These are phyloP conservation scores for Sisymbrium irio DNA, from an alignment of 345 rosid species.

Conservation along the genomic window DNA sequence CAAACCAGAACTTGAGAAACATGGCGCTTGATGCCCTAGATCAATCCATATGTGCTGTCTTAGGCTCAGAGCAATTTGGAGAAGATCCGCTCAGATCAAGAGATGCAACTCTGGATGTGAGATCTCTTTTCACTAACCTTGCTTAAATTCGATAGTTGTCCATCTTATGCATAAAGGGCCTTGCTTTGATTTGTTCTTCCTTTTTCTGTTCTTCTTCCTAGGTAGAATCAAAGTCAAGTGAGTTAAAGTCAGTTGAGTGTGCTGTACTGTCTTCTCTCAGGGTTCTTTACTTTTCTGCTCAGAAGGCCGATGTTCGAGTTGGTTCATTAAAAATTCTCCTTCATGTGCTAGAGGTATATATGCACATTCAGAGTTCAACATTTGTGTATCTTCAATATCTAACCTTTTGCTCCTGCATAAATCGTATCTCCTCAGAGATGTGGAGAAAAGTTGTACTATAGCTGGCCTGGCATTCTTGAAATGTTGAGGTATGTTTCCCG, in stretches of 20 bases:
- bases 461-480: constrained; percentile 92
- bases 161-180: constrained; percentile 14
- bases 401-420: constrained; percentile 12
- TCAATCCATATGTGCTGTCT: constrained; percentile 87
- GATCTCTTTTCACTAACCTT: constrained; percentile 34
- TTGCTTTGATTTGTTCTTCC: constrained; percentile 20
- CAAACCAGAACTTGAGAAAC: constrained; percentile 74
- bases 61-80: constrained; percentile 82
- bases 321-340: constrained; percentile 94
- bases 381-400: constrained; percentile 19
- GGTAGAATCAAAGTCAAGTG: constrained; percentile 46
- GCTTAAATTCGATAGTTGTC: constrained; percentile 13
- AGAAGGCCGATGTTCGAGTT: constrained; percentile 73
- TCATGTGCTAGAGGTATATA: constrained; percentile 85
- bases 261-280: constrained; percentile 80
- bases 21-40: constrained; percentile 96
- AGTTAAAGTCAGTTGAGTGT: constrained; percentile 73
- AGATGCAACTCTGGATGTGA: constrained; percentile 52
- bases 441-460: constrained; percentile 79
- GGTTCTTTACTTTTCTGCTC: constrained; percentile 78
- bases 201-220: constrained; percentile 35
- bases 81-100: constrained; percentile 45
- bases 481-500: constrained; percentile 66
- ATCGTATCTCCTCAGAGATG: constrained; percentile 57
- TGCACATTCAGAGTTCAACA: constrained; percentile 14